These are phyloP conservation scores for Trichoderma atroviride DNA, from an alignment of 2,329 filamentous ascomycete species.

Conservation along the genomic window DNA sequence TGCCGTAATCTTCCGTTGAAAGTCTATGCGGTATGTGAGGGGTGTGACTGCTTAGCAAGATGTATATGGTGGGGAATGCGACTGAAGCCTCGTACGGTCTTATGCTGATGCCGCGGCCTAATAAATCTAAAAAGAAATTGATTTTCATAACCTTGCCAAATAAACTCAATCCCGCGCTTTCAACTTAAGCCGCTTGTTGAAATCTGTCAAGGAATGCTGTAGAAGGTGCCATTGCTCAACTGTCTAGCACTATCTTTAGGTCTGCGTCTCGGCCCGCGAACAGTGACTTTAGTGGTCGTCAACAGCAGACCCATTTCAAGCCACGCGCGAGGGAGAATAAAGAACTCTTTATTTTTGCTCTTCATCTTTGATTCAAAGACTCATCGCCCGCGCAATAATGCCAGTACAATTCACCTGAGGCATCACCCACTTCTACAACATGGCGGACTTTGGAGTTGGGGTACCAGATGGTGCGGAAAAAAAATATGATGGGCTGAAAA, in stretches of 20 bases:
- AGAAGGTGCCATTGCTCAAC: background rate
- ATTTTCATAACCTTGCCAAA: background rate
- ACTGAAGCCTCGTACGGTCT: constrained; percentile 5
- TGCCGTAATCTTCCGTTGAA: background rate
- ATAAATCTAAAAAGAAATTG: constrained; percentile 2
- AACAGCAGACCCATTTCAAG: constrained; percentile 21
- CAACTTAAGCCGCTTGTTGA: too few species aligned
- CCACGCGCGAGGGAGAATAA: constrained; percentile 5
- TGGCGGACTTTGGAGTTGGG: constrained; percentile 42
- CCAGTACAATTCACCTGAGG: background rate
- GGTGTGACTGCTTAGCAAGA: constrained; percentile 2
- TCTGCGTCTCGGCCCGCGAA: constrained; percentile 23
- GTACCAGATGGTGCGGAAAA: constrained; percentile 41
- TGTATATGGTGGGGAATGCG: constrained; percentile 22
- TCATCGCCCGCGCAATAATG: background rate
- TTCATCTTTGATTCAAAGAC: background rate
- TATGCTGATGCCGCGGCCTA: background rate
- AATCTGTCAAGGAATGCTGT: too few species aligned
- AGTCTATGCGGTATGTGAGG: background rate
- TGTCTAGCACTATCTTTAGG: constrained; percentile 3
- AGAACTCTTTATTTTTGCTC: background rate
- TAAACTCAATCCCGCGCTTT: background rate
- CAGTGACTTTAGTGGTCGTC: constrained; percentile 13
- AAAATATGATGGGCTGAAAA: constrained; percentile 22
- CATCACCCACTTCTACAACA: constrained; percentile 29